Evolutionary conservation across 208 protist genomes (phyloP).

Genomic region (Trypanosoma brucei): DNA sequence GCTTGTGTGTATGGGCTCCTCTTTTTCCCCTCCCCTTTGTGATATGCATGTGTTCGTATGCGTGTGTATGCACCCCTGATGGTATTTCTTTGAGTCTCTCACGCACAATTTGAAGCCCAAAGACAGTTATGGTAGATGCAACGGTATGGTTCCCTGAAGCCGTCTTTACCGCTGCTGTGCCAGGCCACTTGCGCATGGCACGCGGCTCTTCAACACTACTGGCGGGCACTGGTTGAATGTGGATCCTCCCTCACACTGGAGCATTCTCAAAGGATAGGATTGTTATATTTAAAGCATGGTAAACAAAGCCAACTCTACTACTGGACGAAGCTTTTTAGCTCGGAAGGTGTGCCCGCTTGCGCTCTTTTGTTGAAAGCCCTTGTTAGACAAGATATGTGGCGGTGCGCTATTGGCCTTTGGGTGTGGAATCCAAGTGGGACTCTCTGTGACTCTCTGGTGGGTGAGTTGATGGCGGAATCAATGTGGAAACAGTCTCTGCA

Average conservation of each 20-base stretch:
- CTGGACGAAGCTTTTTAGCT: slow-evolving; percentile 56
- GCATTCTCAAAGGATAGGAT: slow-evolving; percentile 52
- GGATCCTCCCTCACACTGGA: slow-evolving; percentile 49
- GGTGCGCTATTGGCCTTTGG: slow-evolving; percentile 42
- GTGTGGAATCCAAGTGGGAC: slow-evolving; percentile 21
- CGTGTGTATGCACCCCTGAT: not conserved
- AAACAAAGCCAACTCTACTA: slow-evolving; percentile 30
- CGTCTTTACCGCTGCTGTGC: slow-evolving; percentile 8
- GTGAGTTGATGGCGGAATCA: slow-evolving; percentile 21
- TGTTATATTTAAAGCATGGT: slow-evolving; percentile 49
- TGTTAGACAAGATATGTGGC: slow-evolving; percentile 53
- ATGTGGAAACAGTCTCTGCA: slow-evolving; percentile 15
- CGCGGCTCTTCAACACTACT: slow-evolving; percentile 40
- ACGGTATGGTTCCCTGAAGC: slow-evolving; percentile 6
- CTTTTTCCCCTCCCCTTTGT: not conserved
- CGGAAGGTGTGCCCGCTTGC: slow-evolving; percentile 46
- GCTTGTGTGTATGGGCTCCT: not conserved
- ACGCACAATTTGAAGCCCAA: not conserved
- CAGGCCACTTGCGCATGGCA: slow-evolving; percentile 30
- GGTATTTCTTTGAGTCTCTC: slow-evolving; percentile 2
- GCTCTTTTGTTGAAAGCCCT: slow-evolving; percentile 61
- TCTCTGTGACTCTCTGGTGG: slow-evolving; percentile 35
- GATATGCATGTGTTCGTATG: not conserved
- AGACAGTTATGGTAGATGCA: slow-evolving; percentile 15
- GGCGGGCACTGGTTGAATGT: slow-evolving; percentile 55